A percentile compares a stretch with the other conserved stretches of the same genome.
phyloP scores from a whole-genome alignment of 805 yeast genomes.

The Metschnikowia borealis region DNA sequence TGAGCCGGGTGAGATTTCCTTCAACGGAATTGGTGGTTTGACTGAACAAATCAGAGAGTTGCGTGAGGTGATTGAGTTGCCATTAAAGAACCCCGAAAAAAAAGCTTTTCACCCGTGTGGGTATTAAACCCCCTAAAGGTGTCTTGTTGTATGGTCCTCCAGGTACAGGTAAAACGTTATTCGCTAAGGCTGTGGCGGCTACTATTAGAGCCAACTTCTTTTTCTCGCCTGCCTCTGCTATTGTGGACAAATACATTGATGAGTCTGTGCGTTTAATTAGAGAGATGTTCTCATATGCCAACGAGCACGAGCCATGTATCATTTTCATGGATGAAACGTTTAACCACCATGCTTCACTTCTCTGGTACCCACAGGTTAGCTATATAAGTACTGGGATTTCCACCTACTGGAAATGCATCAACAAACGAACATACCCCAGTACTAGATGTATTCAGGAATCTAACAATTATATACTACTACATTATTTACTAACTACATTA shows the following conservation, averaged over 20 bases:
- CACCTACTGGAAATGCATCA: too few relatives aligned
- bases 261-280: conserved; percentile 94
- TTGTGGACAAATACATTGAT: conserved; percentile 96
- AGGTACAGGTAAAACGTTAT: conserved; percentile 94
- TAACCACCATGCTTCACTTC: too few relatives aligned
- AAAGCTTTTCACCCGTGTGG: conserved; percentile 90
- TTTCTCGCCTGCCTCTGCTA: conserved; percentile 97
- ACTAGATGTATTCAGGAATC: too few relatives aligned
- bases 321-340: conserved; percentile 98
- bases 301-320: conserved; percentile 96
- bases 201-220: conserved; percentile 97
- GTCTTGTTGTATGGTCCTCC: conserved; percentile 97
- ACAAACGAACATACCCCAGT: too few relatives aligned
- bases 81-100: conserved; percentile 96
- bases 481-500: too few relatives aligned
- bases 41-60: conserved; percentile 93
- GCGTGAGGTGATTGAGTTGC: conserved; percentile 95
- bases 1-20: conserved; percentile 96
- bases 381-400: too few relatives aligned
- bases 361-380: too few relatives aligned
- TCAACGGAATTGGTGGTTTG: conserved; percentile 93
- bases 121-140: conserved; percentile 98
- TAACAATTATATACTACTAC: too few relatives aligned
- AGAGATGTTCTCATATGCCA: conserved; percentile 97
- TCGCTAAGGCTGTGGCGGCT: conserved; percentile 98